Evolutionary conservation across 495 filamentous ascomycete genomes (phyloP), one percentile per base, ranked within the genome.

Genomic region (Staphylotrichum tortipilum): DNA sequence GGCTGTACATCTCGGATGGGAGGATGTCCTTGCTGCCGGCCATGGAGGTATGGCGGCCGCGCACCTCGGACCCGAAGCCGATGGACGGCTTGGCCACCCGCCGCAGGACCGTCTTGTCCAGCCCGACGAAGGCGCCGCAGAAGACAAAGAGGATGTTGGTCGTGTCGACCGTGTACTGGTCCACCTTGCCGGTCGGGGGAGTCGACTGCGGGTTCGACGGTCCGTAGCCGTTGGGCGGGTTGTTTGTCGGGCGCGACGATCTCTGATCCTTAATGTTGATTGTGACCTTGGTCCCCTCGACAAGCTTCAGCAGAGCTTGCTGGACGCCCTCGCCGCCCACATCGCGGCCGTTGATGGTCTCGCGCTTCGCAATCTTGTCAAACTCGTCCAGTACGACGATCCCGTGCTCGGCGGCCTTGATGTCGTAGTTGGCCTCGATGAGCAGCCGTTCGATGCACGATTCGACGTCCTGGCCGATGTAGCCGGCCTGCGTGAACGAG

Each of bases 61-160:
- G 82, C 8, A 96, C 79, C 5, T 83, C 78, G 6, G 90, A 87
- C 26, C 89, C 90, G 56, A 98, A 98, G 2, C 92, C 92, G 31
- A 98, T 92, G 6, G 85, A 86, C 7, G 89, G 89, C 53, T 86
- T 86, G 14, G 87, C 81, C 48, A 96, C 82, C 22, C 92, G 81
- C 40, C 92, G 83, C 50, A 91, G 78, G 39, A 97, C 81, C 22
- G 85, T 76, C 61, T 95, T 96, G 57, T 95, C 84, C 10, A 98
- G 78, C 8, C 92, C 92, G 22, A 91, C 86, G 59, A 98, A 98
- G 9, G 92, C 92, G 14, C 92, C 92, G 12, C 89, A 90, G 66
- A 89, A 95, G 39, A 98, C 85, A 65, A 98, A 98, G 15, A 98
- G 77, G 48, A 98, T 98, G 55, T 95, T 95, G 50, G 89, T 87